phyloP scores from a whole-genome alignment of 75 land plant species.

The Adiantum capillusveneris region DNA sequence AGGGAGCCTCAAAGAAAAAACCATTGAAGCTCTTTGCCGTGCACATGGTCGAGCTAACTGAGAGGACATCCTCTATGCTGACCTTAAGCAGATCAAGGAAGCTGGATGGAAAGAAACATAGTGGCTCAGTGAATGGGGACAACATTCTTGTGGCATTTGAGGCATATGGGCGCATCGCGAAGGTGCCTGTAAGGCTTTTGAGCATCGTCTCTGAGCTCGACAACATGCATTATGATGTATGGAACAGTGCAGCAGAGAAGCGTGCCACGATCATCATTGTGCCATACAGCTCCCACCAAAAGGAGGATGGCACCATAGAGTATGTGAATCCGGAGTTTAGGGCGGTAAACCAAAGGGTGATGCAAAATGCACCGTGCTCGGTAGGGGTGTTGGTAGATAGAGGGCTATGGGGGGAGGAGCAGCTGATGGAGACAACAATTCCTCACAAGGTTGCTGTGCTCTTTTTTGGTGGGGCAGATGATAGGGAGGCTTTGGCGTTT shows the following conservation, averaged over 20 bases:
- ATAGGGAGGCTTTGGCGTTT: constrained; percentile 46
- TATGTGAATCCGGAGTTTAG: constrained; percentile 41
- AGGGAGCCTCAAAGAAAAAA: constrained; percentile 3
- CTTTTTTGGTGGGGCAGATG: constrained; percentile 60
- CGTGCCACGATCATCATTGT: constrained; percentile 31
- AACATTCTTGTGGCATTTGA: constrained; percentile 39
- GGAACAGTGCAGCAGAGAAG: constrained; percentile 42
- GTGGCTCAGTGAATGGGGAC: not conserved
- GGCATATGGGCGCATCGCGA: constrained; percentile 31
- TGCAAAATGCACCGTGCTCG: constrained; percentile 57
- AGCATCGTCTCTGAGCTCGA: constrained; percentile 34
- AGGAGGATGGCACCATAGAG: constrained; percentile 47
- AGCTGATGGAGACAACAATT: not conserved
- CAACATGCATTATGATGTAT: constrained; percentile 60
- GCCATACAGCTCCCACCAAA: constrained; percentile 31
- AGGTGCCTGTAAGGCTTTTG: constrained; percentile 32
- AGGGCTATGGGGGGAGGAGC: not conserved
- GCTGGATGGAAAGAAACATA: constrained; percentile 32
- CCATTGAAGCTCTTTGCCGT: constrained; percentile 41
- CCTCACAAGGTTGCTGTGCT: constrained; percentile 27
- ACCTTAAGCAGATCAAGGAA: constrained; percentile 16
- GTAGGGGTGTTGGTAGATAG: constrained; percentile 26
- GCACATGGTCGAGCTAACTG: constrained; percentile 62
- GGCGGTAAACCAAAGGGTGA: constrained; percentile 42
- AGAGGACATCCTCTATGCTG: constrained; percentile 17